Conservation (phyloP, 441 rosid species). For the Euphorbia celastroides region DNA sequence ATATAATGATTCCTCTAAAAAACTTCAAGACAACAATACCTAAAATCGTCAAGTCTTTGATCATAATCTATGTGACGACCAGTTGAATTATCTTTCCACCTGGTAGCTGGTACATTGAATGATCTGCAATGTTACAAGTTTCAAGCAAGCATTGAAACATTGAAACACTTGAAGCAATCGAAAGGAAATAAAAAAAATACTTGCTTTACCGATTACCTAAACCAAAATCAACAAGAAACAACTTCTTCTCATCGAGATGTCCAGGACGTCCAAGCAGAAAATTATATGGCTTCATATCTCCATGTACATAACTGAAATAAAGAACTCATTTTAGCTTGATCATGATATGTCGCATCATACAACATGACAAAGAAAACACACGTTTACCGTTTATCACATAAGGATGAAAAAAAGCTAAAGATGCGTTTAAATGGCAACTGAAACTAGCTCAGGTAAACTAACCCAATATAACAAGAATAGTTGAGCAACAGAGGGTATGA, state of each 20-base stretch:
- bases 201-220: constrained; percentile 43
- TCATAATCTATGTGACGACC: constrained; percentile 92
- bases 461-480: not conserved
- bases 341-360: not conserved
- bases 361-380: not conserved
- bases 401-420: not conserved
- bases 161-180: not conserved
- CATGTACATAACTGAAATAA: constrained; percentile 72
- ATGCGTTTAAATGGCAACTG: not conserved
- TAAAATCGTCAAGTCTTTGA: constrained; percentile 94
- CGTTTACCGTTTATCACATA: not conserved
- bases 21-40: constrained; percentile 30
- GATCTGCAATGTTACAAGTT: not conserved
- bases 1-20: not conserved
- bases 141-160: not conserved
- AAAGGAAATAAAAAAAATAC: not conserved
- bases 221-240: constrained; percentile 89
- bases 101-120: constrained; percentile 46
- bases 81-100: constrained; percentile 74
- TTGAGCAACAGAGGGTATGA: not conserved
- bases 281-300: constrained; percentile 97
- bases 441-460: not conserved
- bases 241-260: constrained; percentile 73
- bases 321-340: not conserved
- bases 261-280: constrained; percentile 84